These are phyloP conservation scores for Alternaria hordeiaustralica DNA, from an alignment of 2,329 filamentous ascomycete genomes.

Conservation along the genomic window DNA sequence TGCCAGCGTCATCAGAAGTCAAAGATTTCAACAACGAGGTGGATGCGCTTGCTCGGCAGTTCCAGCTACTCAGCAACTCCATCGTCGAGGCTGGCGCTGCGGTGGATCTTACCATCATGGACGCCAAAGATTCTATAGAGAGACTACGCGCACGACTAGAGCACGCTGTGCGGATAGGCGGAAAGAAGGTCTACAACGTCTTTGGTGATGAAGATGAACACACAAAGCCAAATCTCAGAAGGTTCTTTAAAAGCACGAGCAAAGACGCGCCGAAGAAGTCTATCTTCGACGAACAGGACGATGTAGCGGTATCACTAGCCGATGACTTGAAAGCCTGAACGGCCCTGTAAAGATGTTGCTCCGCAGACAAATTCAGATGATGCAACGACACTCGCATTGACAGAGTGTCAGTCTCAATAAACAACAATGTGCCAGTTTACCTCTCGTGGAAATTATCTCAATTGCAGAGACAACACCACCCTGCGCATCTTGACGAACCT, in stretches of 20 bases:
- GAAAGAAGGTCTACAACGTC: slow-evolving; percentile 47
- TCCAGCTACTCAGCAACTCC: slow-evolving; percentile 58
- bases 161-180: slow-evolving; percentile 71
- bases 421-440: background rate
- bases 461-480: background rate
- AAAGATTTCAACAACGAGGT: slow-evolving; percentile 71
- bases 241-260: slow-evolving; percentile 15
- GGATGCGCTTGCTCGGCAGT: slow-evolving; percentile 65
- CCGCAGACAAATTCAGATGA: background rate
- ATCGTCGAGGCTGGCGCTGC: slow-evolving; percentile 76
- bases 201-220: slow-evolving; percentile 55
- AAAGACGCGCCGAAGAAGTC: background rate
- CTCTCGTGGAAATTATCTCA: background rate
- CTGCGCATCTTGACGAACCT: background rate
- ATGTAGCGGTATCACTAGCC: background rate
- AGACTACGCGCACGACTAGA: slow-evolving; percentile 75
- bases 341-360: background rate
- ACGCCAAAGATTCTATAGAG: slow-evolving; percentile 79
- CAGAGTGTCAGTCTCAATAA: background rate
- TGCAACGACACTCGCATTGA: background rate
- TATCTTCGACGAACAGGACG: slow-evolving; percentile 22
- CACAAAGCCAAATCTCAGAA: slow-evolving; percentile 53
- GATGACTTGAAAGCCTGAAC: background rate
- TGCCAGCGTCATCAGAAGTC: slow-evolving; percentile 42
- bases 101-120: slow-evolving; percentile 63